phyloP scores from a whole-genome alignment of 1,284 basidiomycete species.

The Boletus subluridellus region DNA sequence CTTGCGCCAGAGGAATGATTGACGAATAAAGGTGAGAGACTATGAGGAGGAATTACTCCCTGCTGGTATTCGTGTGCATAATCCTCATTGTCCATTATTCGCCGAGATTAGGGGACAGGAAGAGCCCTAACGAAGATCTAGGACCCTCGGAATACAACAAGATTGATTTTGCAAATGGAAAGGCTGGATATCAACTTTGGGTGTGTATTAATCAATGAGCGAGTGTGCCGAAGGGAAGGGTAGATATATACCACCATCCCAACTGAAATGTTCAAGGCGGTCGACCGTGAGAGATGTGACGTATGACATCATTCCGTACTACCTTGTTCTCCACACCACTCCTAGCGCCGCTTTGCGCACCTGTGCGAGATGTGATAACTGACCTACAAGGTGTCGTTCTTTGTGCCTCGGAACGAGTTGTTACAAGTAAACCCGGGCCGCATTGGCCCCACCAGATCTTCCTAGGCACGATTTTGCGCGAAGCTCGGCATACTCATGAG shows the following conservation, averaged over 20 bases:
- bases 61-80: background rate
- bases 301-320: conserved; percentile 2
- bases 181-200: background rate
- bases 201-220: background rate
- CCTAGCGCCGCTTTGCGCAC: background rate
- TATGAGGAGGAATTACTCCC: background rate
- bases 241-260: background rate
- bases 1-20: background rate
- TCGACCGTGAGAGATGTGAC: background rate
- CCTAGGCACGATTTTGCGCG: background rate
- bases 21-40: background rate
- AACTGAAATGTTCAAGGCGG: background rate
- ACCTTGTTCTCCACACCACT: no score
- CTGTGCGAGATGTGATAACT: background rate
- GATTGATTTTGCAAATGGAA: background rate
- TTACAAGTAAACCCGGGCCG: background rate
- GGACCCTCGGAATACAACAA: background rate
- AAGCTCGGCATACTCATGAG: background rate
- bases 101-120: conserved; percentile 1
- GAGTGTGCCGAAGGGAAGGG: background rate
- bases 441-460: background rate
- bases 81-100: background rate
- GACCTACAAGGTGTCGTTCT: background rate
- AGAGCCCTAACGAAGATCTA: background rate
- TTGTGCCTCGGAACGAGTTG: background rate